Conservation (phyloP, 2,329 filamentous ascomycete species). For the Penicillium aurantiogriseum region DNA sequence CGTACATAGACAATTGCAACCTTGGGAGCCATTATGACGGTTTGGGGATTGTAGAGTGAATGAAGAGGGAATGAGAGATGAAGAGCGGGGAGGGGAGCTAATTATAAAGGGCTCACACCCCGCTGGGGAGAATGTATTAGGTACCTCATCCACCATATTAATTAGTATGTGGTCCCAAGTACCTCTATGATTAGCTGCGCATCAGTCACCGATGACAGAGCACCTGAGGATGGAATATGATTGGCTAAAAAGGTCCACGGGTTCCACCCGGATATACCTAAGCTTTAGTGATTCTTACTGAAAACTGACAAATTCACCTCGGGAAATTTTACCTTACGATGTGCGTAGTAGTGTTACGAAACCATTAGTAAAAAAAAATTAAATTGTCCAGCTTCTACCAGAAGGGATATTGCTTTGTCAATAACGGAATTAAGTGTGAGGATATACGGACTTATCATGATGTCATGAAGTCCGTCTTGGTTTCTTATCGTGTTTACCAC, state of each 20-base stretch:
- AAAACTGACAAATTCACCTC: conserved; percentile 34
- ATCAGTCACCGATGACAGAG: conserved; percentile 34
- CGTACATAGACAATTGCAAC: conserved; percentile 86
- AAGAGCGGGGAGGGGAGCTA: conserved; percentile 8
- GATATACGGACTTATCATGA: conserved; percentile 3
- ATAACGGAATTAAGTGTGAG: neutral
- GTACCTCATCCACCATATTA: conserved; percentile 8
- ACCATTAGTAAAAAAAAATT: neutral
- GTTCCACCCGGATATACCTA: conserved; percentile 17
- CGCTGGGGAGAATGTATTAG: neutral
- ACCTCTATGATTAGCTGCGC: conserved; percentile 14
- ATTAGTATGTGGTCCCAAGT: conserved; percentile 1
- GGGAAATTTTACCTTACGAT: neutral
- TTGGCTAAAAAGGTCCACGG: conserved; percentile 9
- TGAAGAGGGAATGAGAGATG: neutral
- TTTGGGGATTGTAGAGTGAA: conserved; percentile 7
- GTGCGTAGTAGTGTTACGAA: neutral
- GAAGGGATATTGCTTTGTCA: neutral
- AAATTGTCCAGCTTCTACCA: neutral
- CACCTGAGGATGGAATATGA: neutral
- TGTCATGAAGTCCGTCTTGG: neutral
- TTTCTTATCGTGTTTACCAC: neutral
- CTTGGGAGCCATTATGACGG: conserved; percentile 75
- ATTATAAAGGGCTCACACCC: conserved; percentile 11
- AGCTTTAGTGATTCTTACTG: conserved; percentile 33